These are phyloP conservation scores for Immersiella caudata DNA, from an alignment of 495 filamentous ascomycete genomes.

Conservation along the genomic window DNA sequence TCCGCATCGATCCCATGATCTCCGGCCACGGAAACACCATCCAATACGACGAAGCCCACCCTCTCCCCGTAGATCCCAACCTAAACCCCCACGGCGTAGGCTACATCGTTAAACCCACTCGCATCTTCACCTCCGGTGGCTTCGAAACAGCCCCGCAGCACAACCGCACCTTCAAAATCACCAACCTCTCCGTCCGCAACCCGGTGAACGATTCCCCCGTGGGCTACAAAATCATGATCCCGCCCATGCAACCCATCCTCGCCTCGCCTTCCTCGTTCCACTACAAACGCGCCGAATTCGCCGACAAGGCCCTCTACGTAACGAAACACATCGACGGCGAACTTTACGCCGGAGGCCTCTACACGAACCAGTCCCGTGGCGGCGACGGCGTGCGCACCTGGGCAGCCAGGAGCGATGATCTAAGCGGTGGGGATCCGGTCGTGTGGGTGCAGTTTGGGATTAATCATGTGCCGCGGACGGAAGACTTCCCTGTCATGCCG, in stretches of 20 bases:
- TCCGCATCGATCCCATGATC: constrained; percentile 79
- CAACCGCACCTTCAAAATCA: constrained; percentile 78
- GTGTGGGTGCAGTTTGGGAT: constrained; percentile 57
- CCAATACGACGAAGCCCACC: constrained; percentile 63
- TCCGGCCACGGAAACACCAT: constrained; percentile 60
- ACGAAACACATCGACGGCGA: constrained; percentile 75
- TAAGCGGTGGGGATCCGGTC: constrained; percentile 45
- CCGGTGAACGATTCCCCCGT: constrained; percentile 73
- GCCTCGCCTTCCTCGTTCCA: constrained; percentile 66
- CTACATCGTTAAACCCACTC: constrained; percentile 49
- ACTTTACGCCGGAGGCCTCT: constrained; percentile 76
- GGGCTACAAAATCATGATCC: constrained; percentile 73
- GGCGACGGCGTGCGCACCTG: constrained; percentile 11
- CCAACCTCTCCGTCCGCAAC: constrained; percentile 67
- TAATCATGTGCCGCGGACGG: constrained; percentile 59
- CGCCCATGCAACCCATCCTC: constrained; percentile 75
- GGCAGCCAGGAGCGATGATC: background rate
- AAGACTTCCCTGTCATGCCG: constrained; percentile 64
- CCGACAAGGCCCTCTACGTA: constrained; percentile 76
- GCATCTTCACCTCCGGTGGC: constrained; percentile 60
- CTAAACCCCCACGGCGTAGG: constrained; percentile 79
- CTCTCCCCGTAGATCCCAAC: constrained; percentile 47
- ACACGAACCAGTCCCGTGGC: constrained; percentile 67
- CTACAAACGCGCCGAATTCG: constrained; percentile 74
- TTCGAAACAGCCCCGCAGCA: constrained; percentile 62